Percentiles rank a stretch among this genome's conserved stretches.
Conservation (phyloP, 352 stramenopile genomes). For the Sclerospora graminicola region DNA sequence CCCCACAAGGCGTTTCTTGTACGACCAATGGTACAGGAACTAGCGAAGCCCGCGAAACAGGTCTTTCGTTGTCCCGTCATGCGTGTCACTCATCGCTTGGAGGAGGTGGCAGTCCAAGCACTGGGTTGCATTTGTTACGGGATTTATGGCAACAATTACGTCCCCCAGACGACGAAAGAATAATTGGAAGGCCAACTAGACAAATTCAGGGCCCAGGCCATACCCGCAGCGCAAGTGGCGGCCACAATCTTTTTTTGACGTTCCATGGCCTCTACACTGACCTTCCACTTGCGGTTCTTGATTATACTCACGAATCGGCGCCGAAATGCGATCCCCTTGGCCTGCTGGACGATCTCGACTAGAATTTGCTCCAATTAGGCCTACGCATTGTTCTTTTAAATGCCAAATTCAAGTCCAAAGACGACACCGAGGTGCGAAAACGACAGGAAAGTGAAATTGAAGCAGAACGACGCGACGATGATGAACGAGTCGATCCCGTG, state of each 20-base stretch:
- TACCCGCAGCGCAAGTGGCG: constrained; percentile 14
- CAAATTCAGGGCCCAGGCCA: constrained; percentile 13
- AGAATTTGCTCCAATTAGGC: constrained; percentile 42
- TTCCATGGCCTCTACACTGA: constrained; percentile 10
- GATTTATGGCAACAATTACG: constrained; percentile 75
- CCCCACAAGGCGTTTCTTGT: constrained; percentile 12
- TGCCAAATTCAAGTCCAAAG: constrained; percentile 1
- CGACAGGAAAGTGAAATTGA: constrained; percentile 1
- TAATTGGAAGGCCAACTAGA: constrained; percentile 11
- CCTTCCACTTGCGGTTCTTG: constrained; percentile 29
- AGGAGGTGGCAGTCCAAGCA: constrained; percentile 21
- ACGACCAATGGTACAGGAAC: constrained; percentile 6
- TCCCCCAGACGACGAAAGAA: constrained; percentile 44
- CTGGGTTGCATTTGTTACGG: constrained; percentile 50
- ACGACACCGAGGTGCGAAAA: constrained; percentile 1
- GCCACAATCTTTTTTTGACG: constrained; percentile 18
- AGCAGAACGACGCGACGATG: constrained; percentile 8
- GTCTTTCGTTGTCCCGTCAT: constrained; percentile 10
- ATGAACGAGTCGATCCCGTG: constrained; percentile 35
- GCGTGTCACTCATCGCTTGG: constrained; percentile 23
- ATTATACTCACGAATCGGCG: constrained; percentile 14
- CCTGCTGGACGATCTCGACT: constrained; percentile 46
- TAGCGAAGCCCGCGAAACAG: constrained; percentile 10
- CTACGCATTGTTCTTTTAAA: constrained; percentile 33
- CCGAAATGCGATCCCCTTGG: constrained; percentile 8